Conservation (phyloP, 768 basidiomycete species). For the Dentipellis fragilis region DNA sequence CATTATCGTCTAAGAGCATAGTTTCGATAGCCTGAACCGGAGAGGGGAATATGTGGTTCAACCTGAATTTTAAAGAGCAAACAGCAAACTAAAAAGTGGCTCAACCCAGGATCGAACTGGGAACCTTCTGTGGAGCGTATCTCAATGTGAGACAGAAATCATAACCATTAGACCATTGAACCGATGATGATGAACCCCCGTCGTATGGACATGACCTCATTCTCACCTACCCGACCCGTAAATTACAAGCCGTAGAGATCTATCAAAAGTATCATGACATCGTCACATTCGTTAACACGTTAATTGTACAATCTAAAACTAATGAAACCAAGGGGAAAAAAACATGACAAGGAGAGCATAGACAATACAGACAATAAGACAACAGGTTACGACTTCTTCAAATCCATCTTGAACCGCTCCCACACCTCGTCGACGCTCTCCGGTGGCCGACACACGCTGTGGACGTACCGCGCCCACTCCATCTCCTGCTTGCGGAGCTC, state of each 20-base stretch:
- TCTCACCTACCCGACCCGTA: not conserved
- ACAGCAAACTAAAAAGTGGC: conserved; percentile 15
- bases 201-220: too few relatives aligned
- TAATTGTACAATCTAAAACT: not conserved
- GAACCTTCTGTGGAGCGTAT: conserved; percentile 15
- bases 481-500: not conserved
- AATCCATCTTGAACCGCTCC: not conserved
- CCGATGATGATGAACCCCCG: not conserved
- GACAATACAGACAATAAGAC: not conserved
- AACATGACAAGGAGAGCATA: not conserved
- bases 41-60: too few relatives aligned
- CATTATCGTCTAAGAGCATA: too few relatives aligned
- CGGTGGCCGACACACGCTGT: not conserved
- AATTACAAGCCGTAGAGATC: not conserved
- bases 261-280: not conserved
- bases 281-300: not conserved
- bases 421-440: not conserved
- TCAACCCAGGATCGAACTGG: conserved; percentile 18
- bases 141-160: conserved; percentile 17
- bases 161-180: conserved; percentile 20
- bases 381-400: not conserved
- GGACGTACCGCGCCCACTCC: not conserved
- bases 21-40: too few relatives aligned
- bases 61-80: too few relatives aligned
- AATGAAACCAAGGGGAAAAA: too few relatives aligned